Evolutionary conservation across 176 grass and related monocot genomes (phyloP).

Genomic region (Calamus simplicifolius): DNA sequence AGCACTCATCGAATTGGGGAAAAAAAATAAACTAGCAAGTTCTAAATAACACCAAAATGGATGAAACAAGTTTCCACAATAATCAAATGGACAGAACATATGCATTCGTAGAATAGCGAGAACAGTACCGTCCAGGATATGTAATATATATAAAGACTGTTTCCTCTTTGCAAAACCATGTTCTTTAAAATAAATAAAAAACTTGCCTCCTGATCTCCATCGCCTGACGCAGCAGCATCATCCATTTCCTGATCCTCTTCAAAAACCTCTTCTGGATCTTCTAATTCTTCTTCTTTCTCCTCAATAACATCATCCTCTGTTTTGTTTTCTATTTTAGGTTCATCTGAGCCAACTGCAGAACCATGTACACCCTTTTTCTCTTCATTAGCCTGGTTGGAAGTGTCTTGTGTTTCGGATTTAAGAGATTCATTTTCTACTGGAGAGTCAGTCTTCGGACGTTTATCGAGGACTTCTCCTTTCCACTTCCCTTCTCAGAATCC

Average conservation of each 20-base stretch:
- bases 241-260: slow-evolving; percentile 69
- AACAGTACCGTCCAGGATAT: too few species aligned
- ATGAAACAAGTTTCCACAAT: too few species aligned
- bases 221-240: slow-evolving; percentile 20
- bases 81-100: too few species aligned
- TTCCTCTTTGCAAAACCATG: too few species aligned
- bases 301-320: slow-evolving; percentile 8
- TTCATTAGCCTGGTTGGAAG: slow-evolving; percentile 24
- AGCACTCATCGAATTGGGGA: too few species aligned
- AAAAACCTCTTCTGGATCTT: slow-evolving; percentile 77
- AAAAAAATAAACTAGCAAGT: too few species aligned
- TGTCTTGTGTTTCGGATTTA: slow-evolving; percentile 26
- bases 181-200: not conserved
- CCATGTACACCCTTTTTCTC: slow-evolving; percentile 23
- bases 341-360: slow-evolving; percentile 18
- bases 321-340: slow-evolving; percentile 36
- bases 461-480: slow-evolving; percentile 27
- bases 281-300: slow-evolving; percentile 42
- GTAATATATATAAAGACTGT: too few species aligned
- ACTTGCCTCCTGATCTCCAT: slow-evolving; percentile 19
- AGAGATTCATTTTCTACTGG: slow-evolving; percentile 25
- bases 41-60: too few species aligned
- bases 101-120: too few species aligned
- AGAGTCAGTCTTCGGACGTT: slow-evolving; percentile 47
- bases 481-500: slow-evolving; percentile 55